These are phyloP conservation scores for Vachellia pachyceras DNA, from an alignment of 306 rosid species.

Conservation along the genomic window DNA sequence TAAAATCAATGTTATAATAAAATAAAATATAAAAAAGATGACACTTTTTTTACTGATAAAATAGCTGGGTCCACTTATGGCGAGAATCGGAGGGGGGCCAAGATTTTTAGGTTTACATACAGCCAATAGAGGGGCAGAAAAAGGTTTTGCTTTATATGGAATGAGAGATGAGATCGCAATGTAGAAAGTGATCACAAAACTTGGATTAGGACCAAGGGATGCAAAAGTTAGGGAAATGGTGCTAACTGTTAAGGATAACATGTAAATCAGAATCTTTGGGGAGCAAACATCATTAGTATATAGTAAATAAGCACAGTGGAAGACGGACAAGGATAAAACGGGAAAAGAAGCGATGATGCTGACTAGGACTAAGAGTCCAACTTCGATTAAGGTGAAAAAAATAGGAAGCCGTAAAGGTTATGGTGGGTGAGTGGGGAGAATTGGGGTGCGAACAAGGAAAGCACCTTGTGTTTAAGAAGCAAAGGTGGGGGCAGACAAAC, in stretches of 20 bases:
- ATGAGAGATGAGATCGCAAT: slow-evolving; percentile 42
- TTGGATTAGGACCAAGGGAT: slow-evolving; percentile 19
- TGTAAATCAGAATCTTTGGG: slow-evolving; percentile 31
- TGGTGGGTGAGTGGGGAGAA: background rate
- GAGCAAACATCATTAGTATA: slow-evolving; percentile 45
- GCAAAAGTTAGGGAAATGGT: slow-evolving; percentile 39
- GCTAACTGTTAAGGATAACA: slow-evolving; percentile 25
- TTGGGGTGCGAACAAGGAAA: background rate
- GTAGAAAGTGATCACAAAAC: slow-evolving; percentile 13
- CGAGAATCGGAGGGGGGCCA: background rate
- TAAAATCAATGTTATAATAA: too few species aligned
- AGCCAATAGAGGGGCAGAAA: slow-evolving; percentile 10
- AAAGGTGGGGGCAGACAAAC: slow-evolving; percentile 48
- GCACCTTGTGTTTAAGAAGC: slow-evolving; percentile 6
- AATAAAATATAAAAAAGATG: too few species aligned
- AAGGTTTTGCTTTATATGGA: slow-evolving; percentile 44
- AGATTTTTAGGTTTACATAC: background rate
- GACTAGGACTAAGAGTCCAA: background rate
- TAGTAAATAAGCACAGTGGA: background rate
- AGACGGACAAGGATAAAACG: slow-evolving; percentile 16
- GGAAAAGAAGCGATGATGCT: background rate
- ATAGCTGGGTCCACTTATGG: background rate
- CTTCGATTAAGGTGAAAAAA: background rate
- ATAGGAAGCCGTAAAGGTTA: background rate
- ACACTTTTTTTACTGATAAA: too few species aligned